Evolutionary conservation across 176 grass and related monocot species (phyloP).

Genomic region (Carex littledalei): DNA sequence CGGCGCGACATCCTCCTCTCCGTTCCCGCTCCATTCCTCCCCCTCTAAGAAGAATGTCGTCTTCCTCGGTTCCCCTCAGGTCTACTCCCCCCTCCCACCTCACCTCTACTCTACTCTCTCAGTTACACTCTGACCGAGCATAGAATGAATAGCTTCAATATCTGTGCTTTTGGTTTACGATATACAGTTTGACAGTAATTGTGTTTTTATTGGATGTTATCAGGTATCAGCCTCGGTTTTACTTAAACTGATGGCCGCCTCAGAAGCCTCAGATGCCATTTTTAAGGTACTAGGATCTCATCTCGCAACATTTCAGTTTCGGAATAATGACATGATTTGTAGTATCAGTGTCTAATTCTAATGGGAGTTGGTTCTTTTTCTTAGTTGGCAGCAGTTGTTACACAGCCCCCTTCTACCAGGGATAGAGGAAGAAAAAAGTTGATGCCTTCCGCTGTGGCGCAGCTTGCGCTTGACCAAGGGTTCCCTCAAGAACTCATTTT

Average conservation of each 20-base stretch:
- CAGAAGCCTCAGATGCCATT: conserved; percentile 36
- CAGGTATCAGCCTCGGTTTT: conserved; percentile 75
- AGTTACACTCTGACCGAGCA: too few species aligned
- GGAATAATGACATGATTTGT: too few species aligned
- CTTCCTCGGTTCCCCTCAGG: conserved; percentile 66
- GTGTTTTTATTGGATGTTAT: background rate
- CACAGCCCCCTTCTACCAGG: conserved; percentile 55
- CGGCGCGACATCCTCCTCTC: background rate
- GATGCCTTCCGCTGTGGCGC: conserved; percentile 57
- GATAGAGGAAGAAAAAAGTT: conserved; percentile 66
- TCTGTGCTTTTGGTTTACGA: too few species aligned
- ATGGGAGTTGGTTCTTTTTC: background rate
- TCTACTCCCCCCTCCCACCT: background rate
- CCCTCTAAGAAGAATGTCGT: conserved; percentile 42
- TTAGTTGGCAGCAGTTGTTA: conserved; percentile 66
- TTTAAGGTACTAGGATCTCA: conserved; percentile 32
- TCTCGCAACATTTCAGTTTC: too few species aligned
- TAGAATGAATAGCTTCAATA: too few species aligned
- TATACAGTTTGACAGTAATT: too few species aligned
- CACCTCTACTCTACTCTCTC: too few species aligned
- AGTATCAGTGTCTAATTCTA: background rate
- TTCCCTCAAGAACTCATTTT: conserved; percentile 74
- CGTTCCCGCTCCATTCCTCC: background rate
- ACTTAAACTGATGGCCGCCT: conserved; percentile 48
- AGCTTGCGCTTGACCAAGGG: conserved; percentile 53